Evolutionary conservation across 1,284 basidiomycete species (phyloP).

Genomic region (Schizopora paradoxa): DNA sequence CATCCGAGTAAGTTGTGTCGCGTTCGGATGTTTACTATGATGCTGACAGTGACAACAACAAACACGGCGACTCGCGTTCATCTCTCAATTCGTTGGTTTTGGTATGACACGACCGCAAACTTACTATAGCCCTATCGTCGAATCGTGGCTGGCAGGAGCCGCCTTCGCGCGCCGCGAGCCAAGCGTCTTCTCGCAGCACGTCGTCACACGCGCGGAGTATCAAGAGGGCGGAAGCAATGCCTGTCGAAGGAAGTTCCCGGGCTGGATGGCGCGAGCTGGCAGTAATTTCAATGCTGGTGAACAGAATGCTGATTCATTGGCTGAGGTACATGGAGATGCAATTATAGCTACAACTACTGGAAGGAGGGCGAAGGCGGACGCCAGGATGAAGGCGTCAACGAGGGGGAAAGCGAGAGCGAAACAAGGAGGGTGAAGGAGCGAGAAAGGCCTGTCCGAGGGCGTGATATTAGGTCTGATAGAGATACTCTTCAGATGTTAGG

Average conservation of each 20-base stretch:
- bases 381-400: too few species aligned
- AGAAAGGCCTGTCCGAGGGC: too few species aligned
- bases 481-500: too few species aligned
- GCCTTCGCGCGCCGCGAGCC: constrained; percentile 47
- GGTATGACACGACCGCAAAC: neutral
- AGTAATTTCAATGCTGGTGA: too few species aligned
- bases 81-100: neutral
- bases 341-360: too few species aligned
- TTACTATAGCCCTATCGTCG: constrained; percentile 59
- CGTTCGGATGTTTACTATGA: neutral
- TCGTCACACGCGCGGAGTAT: constrained; percentile 77
- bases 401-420: too few species aligned
- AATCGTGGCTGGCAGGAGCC: constrained; percentile 66
- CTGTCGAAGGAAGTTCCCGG: constrained; percentile 61
- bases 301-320: too few species aligned
- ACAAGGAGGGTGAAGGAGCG: too few species aligned
- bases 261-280: constrained; percentile 41
- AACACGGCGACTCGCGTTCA: neutral
- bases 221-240: constrained; percentile 73
- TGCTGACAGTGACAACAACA: neutral
- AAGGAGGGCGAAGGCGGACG: too few species aligned
- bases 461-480: too few species aligned
- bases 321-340: too few species aligned
- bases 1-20: constrained; percentile 59
- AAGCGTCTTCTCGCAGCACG: constrained; percentile 43